These are phyloP conservation scores for Diplodia sapinea DNA, from an alignment of 2,329 filamentous ascomycete species.

Conservation along the genomic window DNA sequence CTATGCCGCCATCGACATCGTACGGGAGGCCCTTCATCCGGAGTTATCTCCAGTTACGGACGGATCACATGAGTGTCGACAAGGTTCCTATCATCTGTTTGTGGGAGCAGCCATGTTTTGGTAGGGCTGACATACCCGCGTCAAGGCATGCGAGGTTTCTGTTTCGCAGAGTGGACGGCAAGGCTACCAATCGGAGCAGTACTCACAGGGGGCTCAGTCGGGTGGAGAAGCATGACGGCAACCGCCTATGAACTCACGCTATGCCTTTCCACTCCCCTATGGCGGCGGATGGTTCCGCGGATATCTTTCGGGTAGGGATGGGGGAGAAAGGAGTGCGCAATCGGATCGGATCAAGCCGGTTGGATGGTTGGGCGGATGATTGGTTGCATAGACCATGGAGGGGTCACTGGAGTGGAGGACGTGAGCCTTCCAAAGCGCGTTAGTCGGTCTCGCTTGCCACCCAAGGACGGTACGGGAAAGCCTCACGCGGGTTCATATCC, in stretches of 20 bases:
- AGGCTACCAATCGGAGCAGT: neutral
- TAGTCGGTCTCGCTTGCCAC: slow-evolving; percentile 1
- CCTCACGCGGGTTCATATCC: too few relatives aligned
- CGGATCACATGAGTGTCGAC: neutral
- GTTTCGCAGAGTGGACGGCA: neutral
- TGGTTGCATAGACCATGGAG: neutral
- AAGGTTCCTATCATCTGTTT: neutral
- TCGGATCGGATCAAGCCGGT: neutral
- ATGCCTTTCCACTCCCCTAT: neutral
- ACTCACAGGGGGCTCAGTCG: neutral
- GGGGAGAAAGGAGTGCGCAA: neutral
- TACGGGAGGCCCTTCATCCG: neutral
- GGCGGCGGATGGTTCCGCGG: neutral
- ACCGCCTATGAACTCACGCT: neutral
- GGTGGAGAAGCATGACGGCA: neutral
- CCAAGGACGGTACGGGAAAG: slow-evolving; percentile 6
- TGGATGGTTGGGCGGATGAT: neutral
- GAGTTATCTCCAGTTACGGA: neutral
- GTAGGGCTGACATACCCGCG: neutral
- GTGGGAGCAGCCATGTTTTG: neutral
- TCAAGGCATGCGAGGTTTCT: neutral
- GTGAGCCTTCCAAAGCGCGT: slow-evolving; percentile 15
- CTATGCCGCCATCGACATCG: neutral
- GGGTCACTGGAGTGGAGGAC: neutral
- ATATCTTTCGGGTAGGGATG: neutral